These are phyloP conservation scores for Plantago major DNA, from an alignment of 257 asterid species.

Conservation along the genomic window DNA sequence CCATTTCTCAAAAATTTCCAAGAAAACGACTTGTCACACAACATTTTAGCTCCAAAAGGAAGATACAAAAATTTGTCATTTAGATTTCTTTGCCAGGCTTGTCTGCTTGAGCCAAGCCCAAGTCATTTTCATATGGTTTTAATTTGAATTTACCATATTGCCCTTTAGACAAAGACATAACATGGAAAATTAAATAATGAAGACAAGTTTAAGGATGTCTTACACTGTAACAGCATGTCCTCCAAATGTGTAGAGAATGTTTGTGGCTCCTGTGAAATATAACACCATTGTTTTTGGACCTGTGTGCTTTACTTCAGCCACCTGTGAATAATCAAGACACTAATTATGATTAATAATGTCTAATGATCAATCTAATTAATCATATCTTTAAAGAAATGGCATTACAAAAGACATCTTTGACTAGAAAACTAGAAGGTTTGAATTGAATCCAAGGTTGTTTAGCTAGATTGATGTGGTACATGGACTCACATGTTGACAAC, in stretches of 20 bases:
- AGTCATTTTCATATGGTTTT: constrained; percentile 29
- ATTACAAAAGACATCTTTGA: not conserved
- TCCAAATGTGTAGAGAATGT: constrained; percentile 91
- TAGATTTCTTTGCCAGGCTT: constrained; percentile 18
- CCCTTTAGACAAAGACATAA: constrained; percentile 18
- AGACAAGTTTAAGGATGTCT: constrained; percentile 27
- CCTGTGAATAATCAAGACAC: constrained; percentile 28
- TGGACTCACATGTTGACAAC: not conserved
- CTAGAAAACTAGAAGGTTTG: not conserved
- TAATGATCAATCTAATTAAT: not conserved
- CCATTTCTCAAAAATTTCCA: not conserved
- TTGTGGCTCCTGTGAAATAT: constrained; percentile 89
- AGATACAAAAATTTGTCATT: not conserved
- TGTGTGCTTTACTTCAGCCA: constrained; percentile 70
- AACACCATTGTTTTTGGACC: constrained; percentile 77
- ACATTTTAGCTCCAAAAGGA: not conserved
- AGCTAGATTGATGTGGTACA: not conserved
- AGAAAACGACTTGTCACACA: constrained; percentile 27
- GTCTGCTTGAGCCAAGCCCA: constrained; percentile 28
- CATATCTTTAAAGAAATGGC: not conserved
- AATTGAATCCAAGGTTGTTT: not conserved
- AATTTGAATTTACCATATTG: constrained; percentile 16
- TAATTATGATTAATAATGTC: not conserved
- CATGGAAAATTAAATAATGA: not conserved
- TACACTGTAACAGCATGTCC: constrained; percentile 99